These are phyloP conservation scores for Mycena polygramma DNA, from an alignment of 768 basidiomycete species.

Conservation along the genomic window DNA sequence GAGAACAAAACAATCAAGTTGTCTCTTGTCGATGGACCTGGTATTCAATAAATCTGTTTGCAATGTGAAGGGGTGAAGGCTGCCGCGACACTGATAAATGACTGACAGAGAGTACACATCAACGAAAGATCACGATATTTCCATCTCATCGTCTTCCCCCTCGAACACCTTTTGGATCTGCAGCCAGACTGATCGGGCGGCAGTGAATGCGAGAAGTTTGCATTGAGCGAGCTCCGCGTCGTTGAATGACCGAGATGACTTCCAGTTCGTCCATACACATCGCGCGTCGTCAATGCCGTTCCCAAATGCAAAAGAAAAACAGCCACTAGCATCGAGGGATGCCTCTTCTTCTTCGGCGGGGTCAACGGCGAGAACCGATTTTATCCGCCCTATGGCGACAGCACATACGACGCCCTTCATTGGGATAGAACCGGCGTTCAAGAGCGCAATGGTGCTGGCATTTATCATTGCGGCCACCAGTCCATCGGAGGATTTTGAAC, in stretches of 20 bases:
- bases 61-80: not conserved
- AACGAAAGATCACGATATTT: constrained; percentile 19
- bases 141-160: constrained; percentile 29
- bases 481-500: constrained; percentile 50
- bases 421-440: constrained; percentile 78
- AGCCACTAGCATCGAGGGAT: constrained; percentile 61
- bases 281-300: constrained; percentile 44
- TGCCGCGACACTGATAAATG: not conserved
- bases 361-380: constrained; percentile 61
- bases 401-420: constrained; percentile 85
- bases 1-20: no score
- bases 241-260: constrained; percentile 51
- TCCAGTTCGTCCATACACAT: constrained; percentile 74
- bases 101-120: constrained; percentile 8
- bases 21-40: no score
- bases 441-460: constrained; percentile 74
- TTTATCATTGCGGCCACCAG: constrained; percentile 79
- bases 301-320: constrained; percentile 77
- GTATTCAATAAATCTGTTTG: not conserved
- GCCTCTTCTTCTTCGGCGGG: constrained; percentile 60
- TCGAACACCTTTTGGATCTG: constrained; percentile 27
- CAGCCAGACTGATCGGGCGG: constrained; percentile 62
- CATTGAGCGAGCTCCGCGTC: constrained; percentile 59
- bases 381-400: constrained; percentile 63
- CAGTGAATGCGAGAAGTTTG: constrained; percentile 60